Percentiles rank a stretch among this genome's conserved stretches.
These are phyloP conservation scores for Kwoniella mangroviensis DNA, from an alignment of 768 basidiomycete species.

Conservation along the genomic window DNA sequence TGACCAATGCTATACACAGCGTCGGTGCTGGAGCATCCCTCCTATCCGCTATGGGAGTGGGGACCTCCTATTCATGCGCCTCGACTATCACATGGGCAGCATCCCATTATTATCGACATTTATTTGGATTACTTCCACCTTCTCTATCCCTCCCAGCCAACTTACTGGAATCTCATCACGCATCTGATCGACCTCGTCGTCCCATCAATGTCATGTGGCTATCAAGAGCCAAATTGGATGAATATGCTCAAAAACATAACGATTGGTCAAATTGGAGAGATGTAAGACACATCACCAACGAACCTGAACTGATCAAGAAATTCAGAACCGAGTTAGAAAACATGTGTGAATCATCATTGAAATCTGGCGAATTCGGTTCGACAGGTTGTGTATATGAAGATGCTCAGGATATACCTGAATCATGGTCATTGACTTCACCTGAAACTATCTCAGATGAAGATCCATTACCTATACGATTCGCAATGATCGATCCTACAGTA, in stretches of 20 bases:
- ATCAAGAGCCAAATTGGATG: conserved; percentile 48
- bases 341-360: conserved; percentile 25
- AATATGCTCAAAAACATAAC: conserved; percentile 39
- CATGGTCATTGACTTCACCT: conserved; percentile 31
- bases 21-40: conserved; percentile 53
- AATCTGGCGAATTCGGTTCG: conserved; percentile 10
- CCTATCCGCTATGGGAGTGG: conserved; percentile 48
- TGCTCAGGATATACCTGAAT: conserved; percentile 40
- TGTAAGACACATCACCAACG: conserved; percentile 51
- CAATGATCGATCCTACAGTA: conserved; percentile 48
- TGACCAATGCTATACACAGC: conserved; percentile 51
- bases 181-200: conserved; percentile 18
- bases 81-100: conserved; percentile 53
- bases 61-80: conserved; percentile 40
- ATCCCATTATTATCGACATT: conserved; percentile 52
- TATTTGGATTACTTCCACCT: conserved; percentile 45
- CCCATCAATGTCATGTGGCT: conserved; percentile 55
- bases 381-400: conserved; percentile 43
- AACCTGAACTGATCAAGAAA: conserved; percentile 38
- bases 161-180: conserved; percentile 7
- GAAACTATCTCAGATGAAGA: conserved; percentile 2
- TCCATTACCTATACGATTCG: conserved; percentile 42
- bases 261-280: conserved; percentile 53
- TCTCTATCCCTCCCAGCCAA: conserved; percentile 17
- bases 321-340: conserved; percentile 30